These are phyloP conservation scores for Elongisporangium anandrum DNA, from an alignment of 352 stramenopile genomes.

Conservation along the genomic window DNA sequence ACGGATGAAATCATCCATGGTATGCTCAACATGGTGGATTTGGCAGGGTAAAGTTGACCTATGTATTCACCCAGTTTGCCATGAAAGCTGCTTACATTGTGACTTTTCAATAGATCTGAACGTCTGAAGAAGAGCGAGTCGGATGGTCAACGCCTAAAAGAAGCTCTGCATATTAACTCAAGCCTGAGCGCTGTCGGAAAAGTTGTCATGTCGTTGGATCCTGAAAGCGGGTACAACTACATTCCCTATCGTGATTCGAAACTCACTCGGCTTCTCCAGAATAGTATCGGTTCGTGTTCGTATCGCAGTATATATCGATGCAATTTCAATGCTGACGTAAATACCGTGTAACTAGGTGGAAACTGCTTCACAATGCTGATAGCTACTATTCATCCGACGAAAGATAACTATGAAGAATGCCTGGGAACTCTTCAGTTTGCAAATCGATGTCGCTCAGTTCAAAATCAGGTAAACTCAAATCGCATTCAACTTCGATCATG, in stretches of 20 bases:
- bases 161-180: constrained; percentile 85
- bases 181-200: constrained; percentile 81
- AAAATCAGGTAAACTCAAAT: constrained; percentile 62
- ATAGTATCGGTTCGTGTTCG: constrained; percentile 72
- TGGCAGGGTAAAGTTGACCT: constrained; percentile 37
- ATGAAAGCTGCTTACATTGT: not conserved
- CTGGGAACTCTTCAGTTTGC: constrained; percentile 89
- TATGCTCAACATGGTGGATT: constrained; percentile 84
- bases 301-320: too few relatives aligned
- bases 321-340: not conserved
- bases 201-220: constrained; percentile 84
- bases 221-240: constrained; percentile 85
- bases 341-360: constrained; percentile 32
- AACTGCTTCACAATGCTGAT: constrained; percentile 86
- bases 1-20: constrained; percentile 80
- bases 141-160: constrained; percentile 78
- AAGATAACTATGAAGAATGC: constrained; percentile 88
- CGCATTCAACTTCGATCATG: too few relatives aligned
- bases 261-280: constrained; percentile 77
- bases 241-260: constrained; percentile 86
- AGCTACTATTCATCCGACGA: constrained; percentile 86
- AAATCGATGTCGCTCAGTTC: constrained; percentile 87
- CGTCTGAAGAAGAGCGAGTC: constrained; percentile 86
- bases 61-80: not conserved
- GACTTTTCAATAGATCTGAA: constrained; percentile 39